Base-by-base conservation (phyloP, 2,329 filamentous ascomycete genomes). In the Trichoderma hamatum region DNA sequence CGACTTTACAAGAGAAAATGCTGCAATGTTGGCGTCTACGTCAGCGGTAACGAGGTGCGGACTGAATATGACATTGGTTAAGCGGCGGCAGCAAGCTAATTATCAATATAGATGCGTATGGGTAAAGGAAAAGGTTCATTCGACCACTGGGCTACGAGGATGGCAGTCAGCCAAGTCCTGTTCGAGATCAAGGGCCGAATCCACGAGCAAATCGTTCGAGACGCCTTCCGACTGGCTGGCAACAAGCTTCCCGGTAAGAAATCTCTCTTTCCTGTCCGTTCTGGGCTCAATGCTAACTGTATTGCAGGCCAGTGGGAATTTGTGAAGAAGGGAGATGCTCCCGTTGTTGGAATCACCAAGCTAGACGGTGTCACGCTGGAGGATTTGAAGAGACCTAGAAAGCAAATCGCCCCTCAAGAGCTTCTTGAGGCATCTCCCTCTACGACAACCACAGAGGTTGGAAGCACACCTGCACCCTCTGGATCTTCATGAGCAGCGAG, bases 61-160 rank as follows among this genome's bases (percentile, higher is more conserved):
- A 76, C n/a, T 43, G 4, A 56, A 21, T 7, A 2, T 21, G n/a
- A 10, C n/a, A 28, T n/a, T 5, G 28, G 32, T 30, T 30, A 6
- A 28, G 13, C 28, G 36, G 19, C 19, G 46, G 28, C 58, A 54
- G 5, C 28, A 49, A 34, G 36, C 49, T 59, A 59, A 59, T 62
- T 16, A 7, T 10, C 13, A 3, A 65, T 58, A 7, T 72, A 90
- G 89, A 91, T 93, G 80, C 91, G 96, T 87, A 99, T 99, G 96
- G 96, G 96, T 80, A 99, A 98, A 82, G 96, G 96, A 82, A 99
- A 99, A 80, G 96, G 96, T 74, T 92, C 90, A 71, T 98, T 99
- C 78, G 96, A 99, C 79, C 93, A 97, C 78, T 99, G 96, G 96
- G 94, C 95, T 5, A 89, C 92, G 26, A 89, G 95, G 80, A 90